Evolutionary conservation across 2,329 filamentous ascomycete genomes (phyloP), one percentile per base, ranked within the genome.

Genomic region (Talaromyces rugulosus): DNA sequence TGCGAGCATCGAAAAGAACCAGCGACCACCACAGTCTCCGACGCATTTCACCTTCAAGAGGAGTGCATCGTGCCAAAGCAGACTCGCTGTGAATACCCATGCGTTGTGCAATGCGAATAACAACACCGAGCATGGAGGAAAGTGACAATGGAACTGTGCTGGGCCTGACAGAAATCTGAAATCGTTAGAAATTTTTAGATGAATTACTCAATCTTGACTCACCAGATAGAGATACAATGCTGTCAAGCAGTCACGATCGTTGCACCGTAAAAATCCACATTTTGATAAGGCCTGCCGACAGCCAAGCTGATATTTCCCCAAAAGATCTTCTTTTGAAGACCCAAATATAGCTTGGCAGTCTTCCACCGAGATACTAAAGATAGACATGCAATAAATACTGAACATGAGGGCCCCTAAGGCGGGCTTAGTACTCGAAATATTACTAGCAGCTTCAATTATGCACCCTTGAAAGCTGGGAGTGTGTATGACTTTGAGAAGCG

Each of bases 21-120:
- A 92, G 79, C 34, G 86, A 85, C 88, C 88, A 92, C 89, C 88
- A 91, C 1, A 92, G 76, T 42, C 89, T 82, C 56, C 89, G 83
- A n/a, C 88, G 83, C 74, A 89, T 83, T 74, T 91, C 89, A 3
- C 85, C 82, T 68, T 91, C 88, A 59, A 89, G 34, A 79, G 82
- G 3, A 74, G 70, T 65, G 36, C 66, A 71, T 67, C 70, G 75
- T 67, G 64, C 71, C 67, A 84, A 79, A 1, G 77, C 77, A 1
- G 83, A 80, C 69, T 91, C 88, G 44, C 80, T 82, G 65, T 91
- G 86, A n/a, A 91, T 78, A 4, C 87, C 87, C 75, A 91, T 83
- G 4, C 87, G 82, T 68, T 89, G 85, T 11, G 85, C 88, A 57
- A 89, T 85, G 58, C 88, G 86, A 30, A 90, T 82, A 0, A 86